phyloP scores from a whole-genome alignment of 225 moss, liverwort and hornwort genomes.

The Polytrichum commune region DNA sequence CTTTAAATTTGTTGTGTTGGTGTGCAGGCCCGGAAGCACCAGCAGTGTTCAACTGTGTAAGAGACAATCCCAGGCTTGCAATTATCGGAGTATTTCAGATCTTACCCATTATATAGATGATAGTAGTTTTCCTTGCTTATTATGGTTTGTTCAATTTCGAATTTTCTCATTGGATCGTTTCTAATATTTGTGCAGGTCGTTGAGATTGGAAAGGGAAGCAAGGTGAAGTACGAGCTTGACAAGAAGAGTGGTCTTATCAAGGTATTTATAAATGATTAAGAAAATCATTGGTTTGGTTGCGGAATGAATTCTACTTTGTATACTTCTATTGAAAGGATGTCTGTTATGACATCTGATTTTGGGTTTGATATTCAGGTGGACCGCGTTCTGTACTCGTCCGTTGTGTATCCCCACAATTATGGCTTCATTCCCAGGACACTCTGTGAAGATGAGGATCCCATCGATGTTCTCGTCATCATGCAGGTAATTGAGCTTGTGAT shows the following conservation, averaged over 20 bases:
- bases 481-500: slow-evolving; percentile 44
- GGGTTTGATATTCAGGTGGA: slow-evolving; percentile 59
- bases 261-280: slow-evolving; percentile 16
- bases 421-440: slow-evolving; percentile 94
- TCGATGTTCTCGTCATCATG: slow-evolving; percentile 92
- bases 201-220: slow-evolving; percentile 94
- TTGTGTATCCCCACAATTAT: slow-evolving; percentile 97
- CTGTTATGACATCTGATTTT: neutral
- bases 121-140: neutral
- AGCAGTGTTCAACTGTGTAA: slow-evolving; percentile 73
- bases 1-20: neutral
- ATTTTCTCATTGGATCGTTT: neutral
- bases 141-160: neutral
- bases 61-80: neutral
- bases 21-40: slow-evolving; percentile 82
- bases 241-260: slow-evolving; percentile 95
- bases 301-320: neutral
- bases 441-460: slow-evolving; percentile 88
- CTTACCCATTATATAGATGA: neutral
- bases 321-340: neutral
- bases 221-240: slow-evolving; percentile 96
- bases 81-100: neutral
- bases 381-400: slow-evolving; percentile 91
- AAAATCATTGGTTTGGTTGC: neutral
- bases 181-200: slow-evolving; percentile 59